Evolutionary conservation across 805 yeast genomes (phyloP), one percentile per base, ranked within the genome.

Genomic region (Debaryomyces tyrocola): DNA sequence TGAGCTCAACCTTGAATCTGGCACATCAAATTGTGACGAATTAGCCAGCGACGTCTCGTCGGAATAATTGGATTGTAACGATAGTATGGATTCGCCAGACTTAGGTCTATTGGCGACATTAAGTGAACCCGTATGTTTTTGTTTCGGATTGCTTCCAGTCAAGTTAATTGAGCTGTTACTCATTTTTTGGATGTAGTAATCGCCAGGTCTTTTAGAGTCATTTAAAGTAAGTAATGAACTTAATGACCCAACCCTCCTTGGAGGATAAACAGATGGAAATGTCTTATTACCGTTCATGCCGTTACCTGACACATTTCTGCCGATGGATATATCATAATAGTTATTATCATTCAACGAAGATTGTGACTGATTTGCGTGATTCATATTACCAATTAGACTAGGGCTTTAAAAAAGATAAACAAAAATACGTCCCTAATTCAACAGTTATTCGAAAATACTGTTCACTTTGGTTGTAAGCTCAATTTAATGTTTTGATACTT

Each of bases 1-100:
- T 17, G 74, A 66, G 55, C 73, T 70, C 41, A 68, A 59, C 28
- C 75, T 59, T 7, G 73, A 67, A 47, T 69, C 74, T 3, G 58
- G 58, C 9, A 54, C 48, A 47, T 69, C 73, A 40, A 69, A 69
- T 20, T 63, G 71, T 14, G 65, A 58, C 17, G 66, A 60, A 11
- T 51, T 53, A 18, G 66, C 62, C 67, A 63, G 68, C 21, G 60
- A 55, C 12, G 55, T 58, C 17, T 71, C 75, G 46, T 70, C 76
- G 3, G 72, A 66, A 39, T 53, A 56, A 27, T 60, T 58, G 12
- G 69, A 60, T 20, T 64, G 72, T 6, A 62, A 52, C 4, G 73
- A 66, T 6, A 58, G 46, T 24, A 62, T 58, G 4, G 73, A 66
- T 18, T 66, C 70, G 3, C 67, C 67, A 9, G 73, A 66, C 4